Percentiles rank a stretch among this genome's conserved stretches.
These are phyloP conservation scores for Thozetella sp. DNA, from an alignment of 495 filamentous ascomycete species.

Conservation along the genomic window DNA sequence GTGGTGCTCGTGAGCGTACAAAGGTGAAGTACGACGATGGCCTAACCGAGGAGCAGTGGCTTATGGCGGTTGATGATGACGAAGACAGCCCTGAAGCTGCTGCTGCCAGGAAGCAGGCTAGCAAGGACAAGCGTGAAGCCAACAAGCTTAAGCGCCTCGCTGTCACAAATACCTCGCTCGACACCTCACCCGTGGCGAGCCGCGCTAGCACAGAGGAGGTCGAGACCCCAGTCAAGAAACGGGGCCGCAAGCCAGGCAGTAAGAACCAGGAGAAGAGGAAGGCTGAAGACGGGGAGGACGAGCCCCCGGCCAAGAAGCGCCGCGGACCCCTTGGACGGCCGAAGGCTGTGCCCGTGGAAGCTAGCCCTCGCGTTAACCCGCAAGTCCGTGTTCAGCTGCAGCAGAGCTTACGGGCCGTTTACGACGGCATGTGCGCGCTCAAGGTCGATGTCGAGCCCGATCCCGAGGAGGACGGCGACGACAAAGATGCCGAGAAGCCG, in stretches of 20 bases:
- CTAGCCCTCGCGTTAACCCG: constrained; percentile 26
- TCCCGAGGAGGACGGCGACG: constrained; percentile 24
- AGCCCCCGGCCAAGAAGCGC: constrained; percentile 80
- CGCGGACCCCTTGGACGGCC: constrained; percentile 63
- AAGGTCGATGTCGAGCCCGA: constrained; percentile 64
- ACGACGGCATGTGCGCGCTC: constrained; percentile 77
- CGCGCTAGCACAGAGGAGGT: constrained; percentile 76
- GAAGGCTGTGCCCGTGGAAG: constrained; percentile 46
- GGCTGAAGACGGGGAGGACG: constrained; percentile 79
- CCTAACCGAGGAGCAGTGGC: constrained; percentile 97
- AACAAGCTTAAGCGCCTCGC: constrained; percentile 68
- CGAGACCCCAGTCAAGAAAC: constrained; percentile 64
- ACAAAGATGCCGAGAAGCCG: constrained; percentile 35
- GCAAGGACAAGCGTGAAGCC: constrained; percentile 73
- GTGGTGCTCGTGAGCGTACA: constrained; percentile 92
- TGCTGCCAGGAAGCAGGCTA: constrained; percentile 84
- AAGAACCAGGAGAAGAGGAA: constrained; percentile 78
- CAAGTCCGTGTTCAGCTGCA: constrained; percentile 68
- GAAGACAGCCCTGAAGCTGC: constrained; percentile 94
- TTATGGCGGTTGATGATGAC: constrained; percentile 89
- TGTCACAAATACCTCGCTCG: constrained; percentile 44
- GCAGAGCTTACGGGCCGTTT: constrained; percentile 71
- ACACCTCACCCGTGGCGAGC: constrained; percentile 75
- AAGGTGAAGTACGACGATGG: constrained; percentile 95
- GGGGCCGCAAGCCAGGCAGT: constrained; percentile 75